Evolutionary conservation across 2,329 filamentous ascomycete species (phyloP), one percentile per base, ranked within the genome.

Genomic region (Aspergillus aculeatinus): DNA sequence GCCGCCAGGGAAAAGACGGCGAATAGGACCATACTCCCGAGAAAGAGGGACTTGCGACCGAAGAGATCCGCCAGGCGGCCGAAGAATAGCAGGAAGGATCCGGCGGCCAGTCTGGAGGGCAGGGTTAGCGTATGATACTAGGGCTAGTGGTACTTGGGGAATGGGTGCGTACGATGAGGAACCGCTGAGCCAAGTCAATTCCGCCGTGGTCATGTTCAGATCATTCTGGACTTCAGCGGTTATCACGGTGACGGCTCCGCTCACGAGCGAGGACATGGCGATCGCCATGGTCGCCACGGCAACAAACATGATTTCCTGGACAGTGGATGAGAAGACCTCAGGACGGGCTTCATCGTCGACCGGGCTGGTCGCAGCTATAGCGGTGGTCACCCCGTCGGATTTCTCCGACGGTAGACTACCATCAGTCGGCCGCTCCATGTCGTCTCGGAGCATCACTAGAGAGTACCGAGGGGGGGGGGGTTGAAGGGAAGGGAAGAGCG

Each of bases 151-250:
- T 29, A 2, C 9, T 10, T 29, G 27, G 27, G 27, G 42, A 12
- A 44, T 16, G 33, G 10, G 35, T 35, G 74, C 80, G 51, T 75
- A 83, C 76, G 84, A 83, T 44, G 83, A 80, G n/a, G 86, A 82
- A 7, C 86, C 86, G 51, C 80, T 81, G 61, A 89, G 86, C 87
- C 87, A 90, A 0, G 87, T 87, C 25, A 90, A 83, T 67, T 90
- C 81, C 1, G 86, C 84, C 51, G 83, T 85, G 2, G 82, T 84
- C 87, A 90, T 89, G 50, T 79, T 68, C 57, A 89, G 72, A 61
- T 88, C 84, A 14, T 73, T 69, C 2, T 82, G 85, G 51, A 89
- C 86, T 54, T 83, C 83, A 0, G 83, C 83, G 1, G 85, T 86
- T 61, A 88, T 85, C 60, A 89, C 87, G 2, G 86, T 81, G 4